phyloP scores from a whole-genome alignment of 2,329 filamentous ascomycete species.

The Achaetomium macrosporum region DNA sequence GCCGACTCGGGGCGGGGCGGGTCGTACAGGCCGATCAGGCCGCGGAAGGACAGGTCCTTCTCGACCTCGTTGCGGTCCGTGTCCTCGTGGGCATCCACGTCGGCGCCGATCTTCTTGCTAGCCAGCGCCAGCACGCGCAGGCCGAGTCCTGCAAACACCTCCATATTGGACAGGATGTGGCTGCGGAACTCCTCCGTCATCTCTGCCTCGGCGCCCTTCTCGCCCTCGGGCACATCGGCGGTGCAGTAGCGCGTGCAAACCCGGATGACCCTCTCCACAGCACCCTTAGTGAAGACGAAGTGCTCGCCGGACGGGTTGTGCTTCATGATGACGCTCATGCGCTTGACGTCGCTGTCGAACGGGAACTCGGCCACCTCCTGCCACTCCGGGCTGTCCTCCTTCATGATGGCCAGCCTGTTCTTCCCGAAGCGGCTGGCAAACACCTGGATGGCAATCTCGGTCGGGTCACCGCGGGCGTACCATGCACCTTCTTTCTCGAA shows the following conservation, averaged over 20 bases:
- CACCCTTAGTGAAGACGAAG: conserved; percentile 48
- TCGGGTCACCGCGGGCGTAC: conserved; percentile 58
- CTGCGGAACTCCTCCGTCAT: conserved; percentile 44
- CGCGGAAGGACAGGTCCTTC: conserved; percentile 54
- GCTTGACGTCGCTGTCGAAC: conserved; percentile 68
- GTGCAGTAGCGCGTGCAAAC: conserved; percentile 46
- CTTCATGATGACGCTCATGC: conserved; percentile 68
- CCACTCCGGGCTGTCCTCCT: conserved; percentile 30
- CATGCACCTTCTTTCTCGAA: conserved; percentile 26
- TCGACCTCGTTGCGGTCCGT: conserved; percentile 49
- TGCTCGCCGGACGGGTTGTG: conserved; percentile 36
- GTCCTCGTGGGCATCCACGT: conserved; percentile 14
- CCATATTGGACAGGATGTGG: conserved; percentile 44
- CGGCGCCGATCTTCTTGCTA: conserved; percentile 36
- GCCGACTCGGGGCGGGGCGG: conserved; percentile 64
- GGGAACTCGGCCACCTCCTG: conserved; percentile 59
- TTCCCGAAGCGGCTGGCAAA: conserved; percentile 63
- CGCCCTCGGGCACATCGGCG: conserved; percentile 35
- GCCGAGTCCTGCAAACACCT: conserved; percentile 55
- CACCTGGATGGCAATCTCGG: conserved; percentile 69
- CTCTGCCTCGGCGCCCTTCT: conserved; percentile 42
- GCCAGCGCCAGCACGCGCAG: conserved; percentile 67
- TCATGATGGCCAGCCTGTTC: conserved; percentile 37
- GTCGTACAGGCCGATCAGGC: conserved; percentile 67
- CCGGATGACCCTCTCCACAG: conserved; percentile 53